A percentile compares a stretch with the other conserved stretches of the same genome.
phyloP scores from a whole-genome alignment of 257 asterid genomes.

The Leonotis leonurus region DNA sequence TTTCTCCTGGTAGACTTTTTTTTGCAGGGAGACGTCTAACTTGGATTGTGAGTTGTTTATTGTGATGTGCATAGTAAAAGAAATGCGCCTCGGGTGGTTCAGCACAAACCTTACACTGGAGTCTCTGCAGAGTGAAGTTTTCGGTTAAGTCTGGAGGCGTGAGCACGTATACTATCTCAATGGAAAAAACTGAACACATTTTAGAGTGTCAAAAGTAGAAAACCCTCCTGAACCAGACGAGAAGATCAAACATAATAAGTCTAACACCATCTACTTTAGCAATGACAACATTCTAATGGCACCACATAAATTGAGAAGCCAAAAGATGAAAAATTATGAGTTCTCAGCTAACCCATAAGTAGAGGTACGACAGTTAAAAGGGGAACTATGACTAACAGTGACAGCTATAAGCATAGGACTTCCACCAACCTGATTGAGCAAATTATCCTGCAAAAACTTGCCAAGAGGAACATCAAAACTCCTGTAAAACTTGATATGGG shows the following conservation, averaged over 20 bases:
- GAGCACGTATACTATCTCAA: not conserved
- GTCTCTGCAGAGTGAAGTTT: conserved; percentile 43
- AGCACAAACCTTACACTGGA: conserved; percentile 63
- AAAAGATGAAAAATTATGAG: not conserved
- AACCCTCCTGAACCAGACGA: not conserved
- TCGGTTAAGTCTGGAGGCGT: not conserved
- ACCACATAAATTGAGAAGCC: not conserved
- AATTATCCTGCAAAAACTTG: conserved; percentile 63
- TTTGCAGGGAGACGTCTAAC: conserved; percentile 53
- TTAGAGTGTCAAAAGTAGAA: not conserved
- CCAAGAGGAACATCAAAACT: conserved; percentile 87
- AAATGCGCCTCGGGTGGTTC: conserved; percentile 68
- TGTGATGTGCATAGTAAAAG: conserved; percentile 77
- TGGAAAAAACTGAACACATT: not conserved
- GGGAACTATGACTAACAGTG: no score
- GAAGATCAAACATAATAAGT: not conserved
- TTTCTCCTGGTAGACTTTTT: conserved; percentile 63
- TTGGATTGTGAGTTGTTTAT: conserved; percentile 80
- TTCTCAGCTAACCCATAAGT: not conserved
- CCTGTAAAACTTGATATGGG: conserved; percentile 81
- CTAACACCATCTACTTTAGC: not conserved
- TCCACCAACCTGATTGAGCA: conserved; percentile 68
- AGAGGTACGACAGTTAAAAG: not conserved
- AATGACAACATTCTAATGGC: not conserved
- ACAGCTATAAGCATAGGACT: conserved; percentile 6